These are phyloP conservation scores for Monosporascus sp. DNA, from an alignment of 2,329 filamentous ascomycete species.

Conservation along the genomic window DNA sequence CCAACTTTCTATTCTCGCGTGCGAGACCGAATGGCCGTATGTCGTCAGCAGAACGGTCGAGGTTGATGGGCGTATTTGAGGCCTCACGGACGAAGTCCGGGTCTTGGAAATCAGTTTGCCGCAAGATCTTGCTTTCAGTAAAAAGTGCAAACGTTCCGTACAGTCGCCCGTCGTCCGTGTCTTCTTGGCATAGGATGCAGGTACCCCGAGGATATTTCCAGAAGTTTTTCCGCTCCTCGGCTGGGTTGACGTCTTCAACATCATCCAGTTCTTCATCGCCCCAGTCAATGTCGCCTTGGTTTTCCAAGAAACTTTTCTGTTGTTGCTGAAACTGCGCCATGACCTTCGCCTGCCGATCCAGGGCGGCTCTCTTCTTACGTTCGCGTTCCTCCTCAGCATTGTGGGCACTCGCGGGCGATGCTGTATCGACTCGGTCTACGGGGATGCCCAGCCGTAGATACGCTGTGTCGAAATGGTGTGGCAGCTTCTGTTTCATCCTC, in stretches of 20 bases:
- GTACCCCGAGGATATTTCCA: conserved; percentile 92
- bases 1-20: conserved; percentile 72
- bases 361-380: conserved; percentile 82
- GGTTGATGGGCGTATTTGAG: conserved; percentile 67
- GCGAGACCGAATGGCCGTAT: conserved; percentile 88
- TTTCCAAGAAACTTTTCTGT: conserved; percentile 89
- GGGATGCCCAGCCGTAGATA: conserved; percentile 61
- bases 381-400: conserved; percentile 68
- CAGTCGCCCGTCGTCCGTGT: conserved; percentile 80
- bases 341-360: conserved; percentile 84
- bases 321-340: conserved; percentile 99
- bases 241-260: conserved; percentile 52
- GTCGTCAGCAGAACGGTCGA: conserved; percentile 79
- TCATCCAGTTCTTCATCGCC: conserved; percentile 77
- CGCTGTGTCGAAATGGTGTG: conserved; percentile 64
- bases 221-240: conserved; percentile 64
- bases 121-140: conserved; percentile 77
- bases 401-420: conserved; percentile 67
- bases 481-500: conserved; percentile 78
- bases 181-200: conserved; percentile 95
- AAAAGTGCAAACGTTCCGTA: conserved; percentile 93
- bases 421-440: conserved; percentile 74
- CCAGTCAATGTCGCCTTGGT: conserved; percentile 83
- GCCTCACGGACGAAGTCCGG: conserved; percentile 81
- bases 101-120: conserved; percentile 80